Percentiles rank a stretch among this genome's conserved stretches.
These are phyloP conservation scores for Puccinia coronata DNA, from an alignment of 1,284 basidiomycete genomes.

Conservation along the genomic window DNA sequence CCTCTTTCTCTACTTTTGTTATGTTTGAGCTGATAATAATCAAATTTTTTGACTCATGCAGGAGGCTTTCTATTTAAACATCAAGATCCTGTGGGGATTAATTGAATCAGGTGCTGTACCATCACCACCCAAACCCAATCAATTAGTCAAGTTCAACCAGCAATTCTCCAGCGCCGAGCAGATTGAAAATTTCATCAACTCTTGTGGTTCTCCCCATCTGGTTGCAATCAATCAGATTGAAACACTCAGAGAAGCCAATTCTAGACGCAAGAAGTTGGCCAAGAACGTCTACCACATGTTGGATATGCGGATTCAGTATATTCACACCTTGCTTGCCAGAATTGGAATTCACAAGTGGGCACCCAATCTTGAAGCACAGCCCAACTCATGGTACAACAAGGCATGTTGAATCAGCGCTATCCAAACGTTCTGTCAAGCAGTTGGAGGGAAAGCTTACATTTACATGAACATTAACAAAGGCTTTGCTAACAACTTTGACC, in stretches of 20 bases:
- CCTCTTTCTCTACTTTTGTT: not conserved
- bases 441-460: not conserved
- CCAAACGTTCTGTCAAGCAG: not conserved
- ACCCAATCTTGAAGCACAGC: conserved; percentile 4
- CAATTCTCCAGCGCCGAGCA: not conserved
- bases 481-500: not conserved
- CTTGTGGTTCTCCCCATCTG: not conserved
- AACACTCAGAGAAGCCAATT: not conserved
- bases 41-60: not conserved
- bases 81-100: conserved; percentile 31
- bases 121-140: not conserved
- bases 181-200: not conserved
- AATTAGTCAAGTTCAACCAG: not conserved
- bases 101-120: conserved; percentile 6
- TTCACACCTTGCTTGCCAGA: not conserved
- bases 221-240: not conserved
- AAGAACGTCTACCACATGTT: not conserved
- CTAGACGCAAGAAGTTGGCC: not conserved
- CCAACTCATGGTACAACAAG: conserved; percentile 5
- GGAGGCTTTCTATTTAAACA: conserved; percentile 37
- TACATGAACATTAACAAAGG: conserved; percentile 34
- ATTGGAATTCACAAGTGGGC: not conserved
- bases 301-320: not conserved
- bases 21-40: not conserved
- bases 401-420: conserved; percentile 4